These are phyloP conservation scores for Quercus parvula DNA, from an alignment of 306 rosid species.

Conservation along the genomic window DNA sequence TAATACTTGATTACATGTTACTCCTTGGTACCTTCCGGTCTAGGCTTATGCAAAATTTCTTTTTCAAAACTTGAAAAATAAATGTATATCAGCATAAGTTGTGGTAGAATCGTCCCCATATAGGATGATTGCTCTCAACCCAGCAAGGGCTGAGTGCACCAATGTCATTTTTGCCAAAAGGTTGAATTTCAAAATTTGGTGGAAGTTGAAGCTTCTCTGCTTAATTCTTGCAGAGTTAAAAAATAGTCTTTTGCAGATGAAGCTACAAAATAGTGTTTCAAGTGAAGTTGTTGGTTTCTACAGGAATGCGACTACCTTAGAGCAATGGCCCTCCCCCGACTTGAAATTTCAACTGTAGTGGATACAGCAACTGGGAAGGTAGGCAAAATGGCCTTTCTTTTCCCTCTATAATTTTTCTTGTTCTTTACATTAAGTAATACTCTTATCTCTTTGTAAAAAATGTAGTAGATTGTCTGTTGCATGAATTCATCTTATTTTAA, in stretches of 20 bases:
- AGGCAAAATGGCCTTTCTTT: slow-evolving; percentile 7
- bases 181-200: neutral
- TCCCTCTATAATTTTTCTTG: slow-evolving; percentile 16
- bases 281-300: slow-evolving; percentile 15
- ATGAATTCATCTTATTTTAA: neutral
- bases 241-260: slow-evolving; percentile 7
- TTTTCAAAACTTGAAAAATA: neutral
- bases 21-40: neutral
- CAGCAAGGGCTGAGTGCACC: neutral
- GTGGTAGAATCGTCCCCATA: neutral
- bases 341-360: slow-evolving; percentile 88
- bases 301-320: slow-evolving; percentile 96
- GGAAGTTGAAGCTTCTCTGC: slow-evolving; percentile 6
- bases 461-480: neutral
- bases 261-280: slow-evolving; percentile 17
- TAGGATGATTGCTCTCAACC: neutral
- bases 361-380: slow-evolving; percentile 94
- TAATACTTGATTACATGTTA: neutral
- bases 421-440: neutral
- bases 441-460: neutral
- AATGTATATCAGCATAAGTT: neutral
- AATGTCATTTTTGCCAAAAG: neutral
- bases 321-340: slow-evolving; percentile 78
- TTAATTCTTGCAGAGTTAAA: slow-evolving; percentile 4
- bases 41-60: neutral